phyloP scores from a whole-genome alignment of 2,329 filamentous ascomycete species.

The Dryadomyces quercivorus region DNA sequence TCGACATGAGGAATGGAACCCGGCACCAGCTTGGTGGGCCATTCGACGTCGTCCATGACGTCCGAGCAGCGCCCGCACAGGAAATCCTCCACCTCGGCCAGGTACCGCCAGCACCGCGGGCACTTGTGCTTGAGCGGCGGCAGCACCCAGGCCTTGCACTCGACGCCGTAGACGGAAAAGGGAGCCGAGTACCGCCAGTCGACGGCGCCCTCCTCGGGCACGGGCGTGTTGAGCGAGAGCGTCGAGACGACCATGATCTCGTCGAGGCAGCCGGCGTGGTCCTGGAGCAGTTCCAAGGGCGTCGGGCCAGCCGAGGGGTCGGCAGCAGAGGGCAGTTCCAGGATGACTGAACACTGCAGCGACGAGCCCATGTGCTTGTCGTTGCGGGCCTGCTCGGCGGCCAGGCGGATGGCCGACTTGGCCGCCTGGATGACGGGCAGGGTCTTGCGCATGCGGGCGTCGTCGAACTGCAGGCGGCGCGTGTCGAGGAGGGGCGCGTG shows the following conservation, averaged over 20 bases:
- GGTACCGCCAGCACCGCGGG: conserved; percentile 77
- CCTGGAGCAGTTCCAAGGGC: conserved; percentile 6
- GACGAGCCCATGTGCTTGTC: conserved; percentile 68
- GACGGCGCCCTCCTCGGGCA: conserved; percentile 16
- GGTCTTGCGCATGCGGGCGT: conserved; percentile 26
- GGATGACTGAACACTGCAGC: conserved; percentile 60
- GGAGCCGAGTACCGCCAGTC: conserved; percentile 30
- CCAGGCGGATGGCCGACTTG: conserved; percentile 57
- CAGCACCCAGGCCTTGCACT: conserved; percentile 29
- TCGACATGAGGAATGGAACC: too few species aligned
- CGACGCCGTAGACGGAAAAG: conserved; percentile 27
- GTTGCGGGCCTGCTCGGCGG: conserved; percentile 59
- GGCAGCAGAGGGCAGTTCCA: conserved; percentile 32
- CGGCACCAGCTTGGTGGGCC: not conserved
- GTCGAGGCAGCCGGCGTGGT: conserved; percentile 35
- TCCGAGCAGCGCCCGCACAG: conserved; percentile 65
- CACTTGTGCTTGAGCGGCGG: conserved; percentile 57
- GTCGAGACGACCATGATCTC: conserved; percentile 59
- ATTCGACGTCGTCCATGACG: conserved; percentile 30
- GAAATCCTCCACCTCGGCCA: conserved; percentile 50
- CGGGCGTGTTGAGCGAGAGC: conserved; percentile 33
- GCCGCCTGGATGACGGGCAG: conserved; percentile 38
- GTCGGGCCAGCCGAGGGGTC: conserved; percentile 14
- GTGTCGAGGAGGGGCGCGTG: conserved; percentile 28
- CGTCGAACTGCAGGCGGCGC: conserved; percentile 26